Percentiles rank a stretch among this genome's conserved stretches.
phyloP scores from a whole-genome alignment of 257 asterid species.

The Orobanche coerulescens region DNA sequence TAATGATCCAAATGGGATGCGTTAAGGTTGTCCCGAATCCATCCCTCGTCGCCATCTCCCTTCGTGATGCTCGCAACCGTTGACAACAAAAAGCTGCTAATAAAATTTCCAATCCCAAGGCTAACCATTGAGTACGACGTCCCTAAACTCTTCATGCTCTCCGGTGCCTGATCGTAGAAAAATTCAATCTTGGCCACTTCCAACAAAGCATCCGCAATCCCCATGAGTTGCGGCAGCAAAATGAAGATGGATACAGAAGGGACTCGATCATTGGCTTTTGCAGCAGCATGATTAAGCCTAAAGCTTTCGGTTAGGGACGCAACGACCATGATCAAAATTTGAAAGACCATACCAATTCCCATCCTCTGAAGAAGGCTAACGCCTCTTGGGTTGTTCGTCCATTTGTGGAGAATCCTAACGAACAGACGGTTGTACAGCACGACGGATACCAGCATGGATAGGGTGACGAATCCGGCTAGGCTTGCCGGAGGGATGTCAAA shows the following conservation, averaged over 20 bases:
- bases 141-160: slow-evolving; percentile 75
- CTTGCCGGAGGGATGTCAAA: slow-evolving; percentile 60
- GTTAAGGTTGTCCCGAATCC: slow-evolving; percentile 66
- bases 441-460: slow-evolving; percentile 49
- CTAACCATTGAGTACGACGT: slow-evolving; percentile 63
- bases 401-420: slow-evolving; percentile 32
- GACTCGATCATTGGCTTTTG: slow-evolving; percentile 26
- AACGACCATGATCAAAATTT: slow-evolving; percentile 38
- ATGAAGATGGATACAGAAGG: slow-evolving; percentile 62
- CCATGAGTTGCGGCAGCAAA: slow-evolving; percentile 61
- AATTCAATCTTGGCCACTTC: slow-evolving; percentile 68
- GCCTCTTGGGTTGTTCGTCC: slow-evolving; percentile 63
- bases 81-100: slow-evolving; percentile 56
- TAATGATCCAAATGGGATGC: slow-evolving; percentile 54
- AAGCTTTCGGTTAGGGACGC: slow-evolving; percentile 41
- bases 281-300: slow-evolving; percentile 41
- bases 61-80: slow-evolving; percentile 46
- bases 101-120: slow-evolving; percentile 51
- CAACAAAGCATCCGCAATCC: slow-evolving; percentile 51
- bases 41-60: slow-evolving; percentile 39
- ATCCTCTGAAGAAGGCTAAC: slow-evolving; percentile 59
- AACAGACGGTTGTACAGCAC: slow-evolving; percentile 50
- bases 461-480: slow-evolving; percentile 52
- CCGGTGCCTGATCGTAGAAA: slow-evolving; percentile 73
- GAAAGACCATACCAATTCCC: slow-evolving; percentile 47